phyloP scores from a whole-genome alignment of 2,329 filamentous ascomycete species.

The Ceratocystis ficicola region DNA sequence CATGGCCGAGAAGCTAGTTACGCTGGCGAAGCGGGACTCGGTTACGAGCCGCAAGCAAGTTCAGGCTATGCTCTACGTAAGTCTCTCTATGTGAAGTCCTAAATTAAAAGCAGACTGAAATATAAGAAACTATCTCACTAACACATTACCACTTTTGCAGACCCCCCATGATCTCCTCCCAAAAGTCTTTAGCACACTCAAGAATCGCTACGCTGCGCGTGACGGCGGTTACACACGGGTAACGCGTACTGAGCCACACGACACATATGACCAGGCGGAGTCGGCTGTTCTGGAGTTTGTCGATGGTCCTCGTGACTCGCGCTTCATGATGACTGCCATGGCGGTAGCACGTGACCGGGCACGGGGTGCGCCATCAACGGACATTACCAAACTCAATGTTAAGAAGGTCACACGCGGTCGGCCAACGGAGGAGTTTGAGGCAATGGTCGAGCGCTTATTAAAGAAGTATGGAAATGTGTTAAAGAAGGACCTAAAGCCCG shows the following conservation, averaged over 20 bases:
- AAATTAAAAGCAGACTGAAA: too few relatives aligned
- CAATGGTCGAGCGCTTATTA: slow-evolving; percentile 40
- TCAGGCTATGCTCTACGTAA: slow-evolving; percentile 73
- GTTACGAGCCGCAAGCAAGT: slow-evolving; percentile 64
- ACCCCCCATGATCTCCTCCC: slow-evolving; percentile 58
- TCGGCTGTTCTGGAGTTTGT: slow-evolving; percentile 90
- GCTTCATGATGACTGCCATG: slow-evolving; percentile 85
- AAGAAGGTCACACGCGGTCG: slow-evolving; percentile 68
- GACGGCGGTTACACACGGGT: slow-evolving; percentile 93
- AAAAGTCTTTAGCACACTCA: slow-evolving; percentile 77
- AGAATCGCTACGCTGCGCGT: slow-evolving; percentile 62
- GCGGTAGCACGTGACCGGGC: slow-evolving; percentile 55
- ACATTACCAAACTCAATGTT: slow-evolving; percentile 66
- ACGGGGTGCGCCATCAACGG: slow-evolving; percentile 47
- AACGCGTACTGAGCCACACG: slow-evolving; percentile 77
- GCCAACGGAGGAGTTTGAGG: slow-evolving; percentile 56
- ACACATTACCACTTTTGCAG: slow-evolving; percentile 31
- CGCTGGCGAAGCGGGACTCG: slow-evolving; percentile 84
- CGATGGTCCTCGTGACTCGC: slow-evolving; percentile 85
- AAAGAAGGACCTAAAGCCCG: slow-evolving; percentile 21
- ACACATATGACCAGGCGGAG: slow-evolving; percentile 70
- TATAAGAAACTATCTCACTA: too few relatives aligned
- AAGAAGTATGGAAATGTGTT: slow-evolving; percentile 28
- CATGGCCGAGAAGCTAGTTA: slow-evolving; percentile 87
- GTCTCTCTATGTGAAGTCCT: slow-evolving; percentile 26